A percentile compares a stretch with the other conserved stretches of the same genome.
Conservation (phyloP, 805 yeast species). For the Lachancea waltii region DNA sequence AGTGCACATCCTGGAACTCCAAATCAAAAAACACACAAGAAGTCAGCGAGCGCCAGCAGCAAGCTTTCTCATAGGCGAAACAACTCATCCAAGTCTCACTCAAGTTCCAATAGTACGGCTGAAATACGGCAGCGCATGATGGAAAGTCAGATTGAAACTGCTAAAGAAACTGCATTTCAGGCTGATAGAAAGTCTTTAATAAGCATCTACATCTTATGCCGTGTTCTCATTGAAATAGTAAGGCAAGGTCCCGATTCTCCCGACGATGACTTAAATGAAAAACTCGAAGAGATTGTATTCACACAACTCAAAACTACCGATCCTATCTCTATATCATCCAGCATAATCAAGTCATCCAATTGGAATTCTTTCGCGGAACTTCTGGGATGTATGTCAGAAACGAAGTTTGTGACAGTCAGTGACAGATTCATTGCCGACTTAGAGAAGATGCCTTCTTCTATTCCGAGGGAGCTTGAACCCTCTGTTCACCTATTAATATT, state of each 20-base stretch:
- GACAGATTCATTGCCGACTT: slow-evolving; percentile 90
- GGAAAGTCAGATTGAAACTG: slow-evolving; percentile 34
- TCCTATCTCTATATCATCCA: slow-evolving; percentile 58
- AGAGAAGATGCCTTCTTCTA: slow-evolving; percentile 64
- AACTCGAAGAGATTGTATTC: slow-evolving; percentile 88
- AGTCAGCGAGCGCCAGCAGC: slow-evolving; percentile 30
- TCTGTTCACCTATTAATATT: slow-evolving; percentile 68
- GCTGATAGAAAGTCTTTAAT: slow-evolving; percentile 84
- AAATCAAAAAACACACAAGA: slow-evolving; percentile 24
- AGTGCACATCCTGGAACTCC: slow-evolving; percentile 8
- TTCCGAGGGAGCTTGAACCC: slow-evolving; percentile 48
- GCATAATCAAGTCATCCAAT: slow-evolving; percentile 78
- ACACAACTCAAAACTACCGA: slow-evolving; percentile 84
- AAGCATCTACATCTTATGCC: slow-evolving; percentile 79
- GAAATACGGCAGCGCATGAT: slow-evolving; percentile 51
- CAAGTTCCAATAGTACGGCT: slow-evolving; percentile 32
- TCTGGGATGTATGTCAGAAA: slow-evolving; percentile 84
- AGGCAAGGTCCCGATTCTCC: slow-evolving; percentile 72
- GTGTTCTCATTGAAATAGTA: slow-evolving; percentile 89
- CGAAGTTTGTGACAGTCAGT: slow-evolving; percentile 78
- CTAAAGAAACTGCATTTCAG: slow-evolving; percentile 65
- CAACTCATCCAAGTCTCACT: slow-evolving; percentile 41
- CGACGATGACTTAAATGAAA: slow-evolving; percentile 74
- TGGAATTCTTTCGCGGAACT: slow-evolving; percentile 90
- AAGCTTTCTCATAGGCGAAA: slow-evolving; percentile 42